Evolutionary conservation across 192 early-diverging fungal species (phyloP), one percentile per base, ranked within the genome.

Genomic region (Coemansia sp.): DNA sequence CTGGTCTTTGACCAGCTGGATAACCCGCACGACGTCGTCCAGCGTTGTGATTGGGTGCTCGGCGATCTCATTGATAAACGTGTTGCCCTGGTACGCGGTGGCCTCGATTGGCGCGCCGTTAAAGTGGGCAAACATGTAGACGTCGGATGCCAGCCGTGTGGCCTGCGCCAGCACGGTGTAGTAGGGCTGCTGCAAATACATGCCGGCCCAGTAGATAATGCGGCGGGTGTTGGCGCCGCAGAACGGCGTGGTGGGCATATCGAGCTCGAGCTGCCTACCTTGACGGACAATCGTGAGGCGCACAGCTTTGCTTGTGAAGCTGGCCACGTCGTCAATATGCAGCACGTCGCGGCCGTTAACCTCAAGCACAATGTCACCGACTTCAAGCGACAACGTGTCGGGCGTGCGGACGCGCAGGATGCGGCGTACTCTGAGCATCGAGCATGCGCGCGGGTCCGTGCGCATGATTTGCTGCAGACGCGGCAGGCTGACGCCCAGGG

Each of bases 361-460:
- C 9, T 45, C 49, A 15, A 70, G 62, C 5, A 70, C 43, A 44
- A 70, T 34, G 35, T 77, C 74, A 20, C 61, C 65, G 20, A 61
- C 30, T 9, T 70, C 54, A 7, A 77, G 48, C 7, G 45, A 51
- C 11, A 23, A 51, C 2, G 21, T 42, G 17, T 32, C 53, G 3
- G 35, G 22, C 8, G 43, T 39, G 11, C 44, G 47, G n/a, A 46
- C 43, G 8, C 28, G 20, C 12, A 69, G 17, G 11, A 42, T 53
- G 4, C 35, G 56, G 12, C 39, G 23, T 4, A 69, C 57, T 22
- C 27, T 50, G 8, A 76, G 48, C 26, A 67, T 12, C 2, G 32
- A 10, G 3, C 45, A 49, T 0, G 19, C 21, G 6, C n/a, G 28
- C 3, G 35, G 27, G 1, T 56, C 8, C 1, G 36, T 23, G 7